Evolutionary conservation across 2,329 filamentous ascomycete genomes (phyloP).

Genomic region (Ascochyta viciae-villosae): DNA sequence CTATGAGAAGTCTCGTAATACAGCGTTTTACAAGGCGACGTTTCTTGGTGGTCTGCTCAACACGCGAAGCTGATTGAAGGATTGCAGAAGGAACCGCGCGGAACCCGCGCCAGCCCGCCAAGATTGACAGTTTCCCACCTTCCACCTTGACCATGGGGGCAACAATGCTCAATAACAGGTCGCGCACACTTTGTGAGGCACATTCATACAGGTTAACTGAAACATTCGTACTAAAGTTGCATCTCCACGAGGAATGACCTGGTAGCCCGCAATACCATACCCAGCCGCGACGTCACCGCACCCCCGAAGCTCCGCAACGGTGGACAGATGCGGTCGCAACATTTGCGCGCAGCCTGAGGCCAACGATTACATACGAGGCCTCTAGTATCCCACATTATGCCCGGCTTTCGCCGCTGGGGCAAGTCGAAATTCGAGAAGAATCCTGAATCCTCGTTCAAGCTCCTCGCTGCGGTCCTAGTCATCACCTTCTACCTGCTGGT

Average conservation of each 20-base stretch:
- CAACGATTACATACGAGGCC: slow-evolving; percentile 17
- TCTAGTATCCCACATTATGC: slow-evolving; percentile 31
- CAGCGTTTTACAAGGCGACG: not conserved
- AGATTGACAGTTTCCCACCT: slow-evolving; percentile 14
- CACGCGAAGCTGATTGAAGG: not conserved
- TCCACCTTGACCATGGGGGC: slow-evolving; percentile 2
- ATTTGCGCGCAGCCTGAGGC: slow-evolving; percentile 27
- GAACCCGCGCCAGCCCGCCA: slow-evolving; percentile 8
- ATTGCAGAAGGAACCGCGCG: not conserved
- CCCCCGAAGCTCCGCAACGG: slow-evolving; percentile 24
- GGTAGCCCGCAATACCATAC: not conserved
- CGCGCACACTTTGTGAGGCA: not conserved
- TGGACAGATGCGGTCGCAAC: slow-evolving; percentile 35
- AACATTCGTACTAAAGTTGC: not conserved
- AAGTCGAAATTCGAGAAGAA: slow-evolving; percentile 49
- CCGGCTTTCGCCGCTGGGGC: slow-evolving; percentile 47
- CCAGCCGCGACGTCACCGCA: slow-evolving; percentile 14
- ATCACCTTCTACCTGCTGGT: slow-evolving; percentile 51
- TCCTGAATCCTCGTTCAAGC: slow-evolving; percentile 52
- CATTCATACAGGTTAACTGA: not conserved
- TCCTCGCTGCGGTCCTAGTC: slow-evolving; percentile 49
- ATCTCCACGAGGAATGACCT: not conserved
- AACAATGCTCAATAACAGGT: slow-evolving; percentile 7
- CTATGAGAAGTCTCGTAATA: not conserved
- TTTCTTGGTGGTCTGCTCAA: not conserved